Conservation (phyloP, 805 yeast genomes). For the Kodamaea leandrae region DNA sequence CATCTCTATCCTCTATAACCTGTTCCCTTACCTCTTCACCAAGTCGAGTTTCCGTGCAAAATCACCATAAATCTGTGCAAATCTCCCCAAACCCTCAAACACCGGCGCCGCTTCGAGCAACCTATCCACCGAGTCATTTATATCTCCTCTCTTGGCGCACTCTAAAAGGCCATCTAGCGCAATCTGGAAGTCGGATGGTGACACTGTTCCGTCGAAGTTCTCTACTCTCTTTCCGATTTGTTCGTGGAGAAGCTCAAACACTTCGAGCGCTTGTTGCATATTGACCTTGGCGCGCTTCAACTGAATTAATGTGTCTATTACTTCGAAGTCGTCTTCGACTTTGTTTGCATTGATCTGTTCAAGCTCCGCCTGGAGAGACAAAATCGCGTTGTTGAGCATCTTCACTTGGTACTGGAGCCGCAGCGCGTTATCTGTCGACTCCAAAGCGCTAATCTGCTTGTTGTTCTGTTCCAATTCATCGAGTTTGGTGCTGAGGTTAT, state of each 20-base stretch:
- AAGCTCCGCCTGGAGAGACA: constrained; percentile 43
- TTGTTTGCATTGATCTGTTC: constrained; percentile 15
- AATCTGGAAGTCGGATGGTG: constrained; percentile 35
- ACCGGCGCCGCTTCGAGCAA: constrained; percentile 50
- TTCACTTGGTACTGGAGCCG: constrained; percentile 67
- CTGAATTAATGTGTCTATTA: constrained; percentile 31
- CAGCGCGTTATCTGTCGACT: constrained; percentile 28
- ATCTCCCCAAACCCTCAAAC: constrained; percentile 51
- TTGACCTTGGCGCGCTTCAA: constrained; percentile 46
- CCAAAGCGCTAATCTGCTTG: constrained; percentile 14
- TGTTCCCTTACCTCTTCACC: too few relatives aligned
- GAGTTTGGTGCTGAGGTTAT: constrained; percentile 51
- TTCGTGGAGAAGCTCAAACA: constrained; percentile 33
- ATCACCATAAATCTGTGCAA: constrained; percentile 47
- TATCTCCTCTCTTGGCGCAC: constrained; percentile 25
- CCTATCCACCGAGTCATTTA: constrained; percentile 32
- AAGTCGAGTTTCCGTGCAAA: constrained; percentile 45
- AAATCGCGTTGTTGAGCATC: constrained; percentile 55
- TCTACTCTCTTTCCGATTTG: constrained; percentile 4
- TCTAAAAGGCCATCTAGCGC: constrained; percentile 37
- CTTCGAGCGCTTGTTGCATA: constrained; percentile 43
- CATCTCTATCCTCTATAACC: too few relatives aligned
- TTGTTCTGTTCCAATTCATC: constrained; percentile 40
- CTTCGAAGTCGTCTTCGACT: constrained; percentile 4
- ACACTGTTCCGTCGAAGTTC: constrained; percentile 27